Conservation (phyloP, 164 flowering plant genomes). For the Liriodendron chinense region DNA sequence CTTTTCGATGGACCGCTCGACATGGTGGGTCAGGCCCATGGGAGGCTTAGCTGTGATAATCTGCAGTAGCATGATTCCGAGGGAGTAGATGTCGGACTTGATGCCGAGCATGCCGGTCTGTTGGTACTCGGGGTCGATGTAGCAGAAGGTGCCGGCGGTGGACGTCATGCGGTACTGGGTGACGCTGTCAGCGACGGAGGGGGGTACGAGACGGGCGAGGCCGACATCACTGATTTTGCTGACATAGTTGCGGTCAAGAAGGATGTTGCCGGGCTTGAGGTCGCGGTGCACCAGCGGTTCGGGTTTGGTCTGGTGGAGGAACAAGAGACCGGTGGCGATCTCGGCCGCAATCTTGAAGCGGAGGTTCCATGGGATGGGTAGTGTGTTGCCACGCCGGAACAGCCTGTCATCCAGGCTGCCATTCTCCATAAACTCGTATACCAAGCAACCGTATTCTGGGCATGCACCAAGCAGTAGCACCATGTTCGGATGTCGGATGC, state of each 20-base stretch:
- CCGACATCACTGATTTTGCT: constrained; percentile 85
- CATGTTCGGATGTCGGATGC: constrained; percentile 83
- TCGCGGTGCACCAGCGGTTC: constrained; percentile 81
- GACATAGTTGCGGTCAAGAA: constrained; percentile 56
- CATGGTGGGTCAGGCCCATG: constrained; percentile 65
- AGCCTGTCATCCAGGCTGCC: constrained; percentile 79
- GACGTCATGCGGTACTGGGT: constrained; percentile 76
- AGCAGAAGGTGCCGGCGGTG: constrained; percentile 82
- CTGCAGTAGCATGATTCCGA: constrained; percentile 72
- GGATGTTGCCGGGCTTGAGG: constrained; percentile 79
- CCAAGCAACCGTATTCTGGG: constrained; percentile 74
- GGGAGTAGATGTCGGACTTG: constrained; percentile 67
- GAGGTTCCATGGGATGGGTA: constrained; percentile 49
- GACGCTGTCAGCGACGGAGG: constrained; percentile 56
- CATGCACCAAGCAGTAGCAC: constrained; percentile 77
- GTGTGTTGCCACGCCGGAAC: constrained; percentile 43
- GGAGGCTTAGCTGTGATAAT: constrained; percentile 69
- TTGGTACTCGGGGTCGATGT: constrained; percentile 87
- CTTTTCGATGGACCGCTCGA: constrained; percentile 45
- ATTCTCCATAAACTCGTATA: constrained; percentile 64
- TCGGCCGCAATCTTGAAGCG: constrained; percentile 67
- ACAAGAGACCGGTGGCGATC: constrained; percentile 62
- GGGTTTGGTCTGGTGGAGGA: constrained; percentile 82
- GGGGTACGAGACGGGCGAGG: constrained; percentile 66
- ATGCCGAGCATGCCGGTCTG: constrained; percentile 66